A percentile compares a stretch with the other conserved stretches of the same genome.
Evolutionary conservation across 305 asterid genomes (phyloP).

Genomic region (Rubia balearica): DNA sequence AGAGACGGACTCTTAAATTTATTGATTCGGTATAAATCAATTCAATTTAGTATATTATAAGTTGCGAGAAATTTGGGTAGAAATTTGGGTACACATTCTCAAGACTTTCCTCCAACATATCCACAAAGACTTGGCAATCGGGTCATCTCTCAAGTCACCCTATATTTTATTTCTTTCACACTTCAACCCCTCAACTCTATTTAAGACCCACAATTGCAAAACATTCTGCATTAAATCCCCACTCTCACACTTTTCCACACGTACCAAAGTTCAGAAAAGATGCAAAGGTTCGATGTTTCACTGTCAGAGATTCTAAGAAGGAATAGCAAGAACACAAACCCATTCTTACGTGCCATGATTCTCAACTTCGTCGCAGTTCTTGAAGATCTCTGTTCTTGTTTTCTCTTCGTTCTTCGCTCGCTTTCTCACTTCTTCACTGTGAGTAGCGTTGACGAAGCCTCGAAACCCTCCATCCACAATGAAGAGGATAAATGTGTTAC

Average conservation of each 20-base stretch:
- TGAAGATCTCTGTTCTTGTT: constrained; percentile 27
- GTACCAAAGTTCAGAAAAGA: not conserved
- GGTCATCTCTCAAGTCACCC: not conserved
- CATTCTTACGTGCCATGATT: constrained; percentile 20
- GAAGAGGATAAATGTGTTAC: not conserved
- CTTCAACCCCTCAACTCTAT: not conserved
- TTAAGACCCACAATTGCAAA: not conserved
- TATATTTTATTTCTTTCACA: not conserved
- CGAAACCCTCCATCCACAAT: not conserved
- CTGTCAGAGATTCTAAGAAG: not conserved
- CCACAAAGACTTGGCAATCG: not conserved
- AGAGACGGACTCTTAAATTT: no score
- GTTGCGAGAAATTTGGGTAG: not conserved
- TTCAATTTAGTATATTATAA: no score
- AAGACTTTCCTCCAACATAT: not conserved
- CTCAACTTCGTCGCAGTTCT: constrained; percentile 19
- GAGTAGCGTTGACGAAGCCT: not conserved
- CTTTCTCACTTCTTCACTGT: constrained; percentile 5
- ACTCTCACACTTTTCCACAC: not conserved
- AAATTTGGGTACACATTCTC: not conserved
- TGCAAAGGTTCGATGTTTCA: not conserved
- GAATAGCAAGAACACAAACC: constrained; percentile 15
- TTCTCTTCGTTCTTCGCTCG: constrained; percentile 10
- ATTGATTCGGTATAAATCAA: no score
- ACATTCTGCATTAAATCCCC: not conserved